Evolutionary conservation across 2,329 filamentous ascomycete genomes (phyloP), one percentile per base, ranked within the genome.

Genomic region (Grosmannia serpens): DNA sequence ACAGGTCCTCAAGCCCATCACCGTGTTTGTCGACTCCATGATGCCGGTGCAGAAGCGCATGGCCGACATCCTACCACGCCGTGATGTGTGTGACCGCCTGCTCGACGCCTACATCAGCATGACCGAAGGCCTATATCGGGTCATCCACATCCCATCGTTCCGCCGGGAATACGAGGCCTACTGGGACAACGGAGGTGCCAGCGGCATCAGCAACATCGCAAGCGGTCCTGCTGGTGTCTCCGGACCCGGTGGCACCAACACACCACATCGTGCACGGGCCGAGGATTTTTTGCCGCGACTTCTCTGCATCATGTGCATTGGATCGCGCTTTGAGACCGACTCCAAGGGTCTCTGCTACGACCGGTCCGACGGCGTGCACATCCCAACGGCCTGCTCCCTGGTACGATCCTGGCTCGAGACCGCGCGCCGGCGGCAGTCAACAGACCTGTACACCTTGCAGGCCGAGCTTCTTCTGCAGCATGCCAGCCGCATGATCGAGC

Each of bases 11-110:
- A 68, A 75, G 6, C 79, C 80, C 0, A 81, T 82, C 51, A 72
- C 77, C 3, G 79, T 82, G 35, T 82, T 77, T 63, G 79, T 81
- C 31, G 78, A 82, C 63, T 82, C 79, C n/a, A 78, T 81, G 70
- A 78, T 80, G 65, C 79, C 80, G 0, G 73, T 82, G 2, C 75
- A 76, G 59, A 80, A 80, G 66, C 77, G 80, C 53, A 83, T 83
- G 80, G 74, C 73, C 33, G 79, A 82, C 59, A 79, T 82, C 17
- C 64, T 82, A 22, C 80, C 80, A 0, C 75, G 73, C 35, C 62
- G 74, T 64, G 59, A 69, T 1, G 74, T 79, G 10, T 83, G 80
- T 67, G 78, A 81, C 63, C 72, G 74, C 17, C 71, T 82, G 4
- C 63, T 82, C 3, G 68, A 73, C 9, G 69, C 74, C 1, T 82